Evolutionary conservation across 768 basidiomycete genomes (phyloP), one percentile per base, ranked within the genome.

Genomic region (Dentipellis fragilis): DNA sequence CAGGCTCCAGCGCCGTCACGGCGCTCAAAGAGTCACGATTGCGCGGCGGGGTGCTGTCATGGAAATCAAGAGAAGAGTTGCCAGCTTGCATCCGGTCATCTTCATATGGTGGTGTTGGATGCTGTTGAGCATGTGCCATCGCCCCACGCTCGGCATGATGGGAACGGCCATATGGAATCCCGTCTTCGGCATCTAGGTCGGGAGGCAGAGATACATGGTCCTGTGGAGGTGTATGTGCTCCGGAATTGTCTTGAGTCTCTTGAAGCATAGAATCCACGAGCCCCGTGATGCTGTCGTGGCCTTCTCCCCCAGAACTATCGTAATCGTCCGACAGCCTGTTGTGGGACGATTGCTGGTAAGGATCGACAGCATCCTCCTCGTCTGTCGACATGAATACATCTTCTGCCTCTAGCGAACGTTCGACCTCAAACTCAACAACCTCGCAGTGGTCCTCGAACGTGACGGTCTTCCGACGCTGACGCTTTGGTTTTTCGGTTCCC

Each of bases 361-460:
- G 49, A 17, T 60, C 59, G 17, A 40, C 55, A 1, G 59, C 55
- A 8, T 61, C 65, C 14, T 66, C 66, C 46, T 66, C 67, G 38
- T 65, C 66, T 17, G 72, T 73, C 23, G 71, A 75, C 64, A 72
- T 66, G 50, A 80, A 80, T 2, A 76, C 71, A 55, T 79, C 72
- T 52, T 73, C 73, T 5, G 74, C 75, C 19, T 75, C 72, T 38
- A 64, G 5, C 19, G 59, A 59, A 40, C 87, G 78, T 11, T 80
- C 85, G 17, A 76, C 71, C 55, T 88, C 84, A 65, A 89, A 90
- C 64, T 91, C 89, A 34, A 91, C 68, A 10, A 93, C 89, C 58
- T 93, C 89, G 60, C 86, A 88, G 10, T 81, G 77, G 59, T 88
- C 85, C 65, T 85, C 78, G 56, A 87, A 93, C 1, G 81, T 87